A percentile compares a stretch with the other conserved stretches of the same genome.
Evolutionary conservation across 106 monocot species (phyloP).

Genomic region (Phalaenopsis aphrodite): DNA sequence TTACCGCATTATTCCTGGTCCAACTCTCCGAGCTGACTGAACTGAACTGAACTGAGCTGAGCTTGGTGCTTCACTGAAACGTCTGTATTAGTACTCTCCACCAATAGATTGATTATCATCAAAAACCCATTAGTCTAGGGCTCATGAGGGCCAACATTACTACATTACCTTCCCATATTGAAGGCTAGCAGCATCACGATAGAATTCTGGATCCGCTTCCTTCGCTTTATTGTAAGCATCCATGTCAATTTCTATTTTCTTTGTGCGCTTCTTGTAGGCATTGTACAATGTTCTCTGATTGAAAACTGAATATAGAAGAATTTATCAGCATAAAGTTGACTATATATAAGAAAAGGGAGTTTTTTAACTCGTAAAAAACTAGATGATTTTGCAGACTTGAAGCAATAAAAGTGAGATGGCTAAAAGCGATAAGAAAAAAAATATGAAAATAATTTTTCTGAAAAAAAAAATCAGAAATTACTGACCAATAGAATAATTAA

Average conservation of each 20-base stretch:
- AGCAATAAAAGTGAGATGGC: background rate
- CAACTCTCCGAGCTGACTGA: too few relatives aligned
- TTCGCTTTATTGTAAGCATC: conserved; percentile 92
- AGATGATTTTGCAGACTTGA: background rate
- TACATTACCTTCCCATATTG: conserved; percentile 82
- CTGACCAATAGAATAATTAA: background rate
- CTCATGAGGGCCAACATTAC: too few relatives aligned
- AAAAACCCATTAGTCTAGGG: too few relatives aligned
- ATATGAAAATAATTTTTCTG: background rate
- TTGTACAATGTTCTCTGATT: conserved; percentile 93
- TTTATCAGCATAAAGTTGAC: background rate
- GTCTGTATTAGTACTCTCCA: too few relatives aligned
- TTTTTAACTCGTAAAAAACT: background rate
- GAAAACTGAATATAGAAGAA: conserved; percentile 53
- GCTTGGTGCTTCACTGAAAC: too few relatives aligned
- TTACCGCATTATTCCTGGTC: too few relatives aligned
- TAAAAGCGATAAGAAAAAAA: background rate
- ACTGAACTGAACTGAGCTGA: too few relatives aligned
- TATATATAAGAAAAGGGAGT: background rate
- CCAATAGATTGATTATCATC: too few relatives aligned
- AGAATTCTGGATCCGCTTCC: conserved; percentile 94
- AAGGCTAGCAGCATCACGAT: conserved; percentile 87
- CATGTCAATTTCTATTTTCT: conserved; percentile 79
- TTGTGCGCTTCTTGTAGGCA: conserved; percentile 87
- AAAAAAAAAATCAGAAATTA: background rate